Evolutionary conservation across 495 filamentous ascomycete genomes (phyloP).

Genomic region (Staphylotrichum longicolle): DNA sequence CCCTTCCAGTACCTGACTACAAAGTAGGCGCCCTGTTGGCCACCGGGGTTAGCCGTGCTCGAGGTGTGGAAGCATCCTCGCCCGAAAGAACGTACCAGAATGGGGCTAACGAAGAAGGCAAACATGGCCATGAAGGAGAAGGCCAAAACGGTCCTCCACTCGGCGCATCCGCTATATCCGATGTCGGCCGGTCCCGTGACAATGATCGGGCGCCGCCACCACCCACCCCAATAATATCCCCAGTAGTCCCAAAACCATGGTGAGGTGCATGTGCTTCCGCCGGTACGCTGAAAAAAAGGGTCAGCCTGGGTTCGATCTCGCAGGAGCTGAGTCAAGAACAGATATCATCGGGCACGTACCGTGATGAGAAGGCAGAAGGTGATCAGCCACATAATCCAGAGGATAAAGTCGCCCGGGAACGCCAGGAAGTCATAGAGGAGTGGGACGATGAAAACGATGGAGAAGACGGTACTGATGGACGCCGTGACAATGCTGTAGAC

Average conservation of each 20-base stretch:
- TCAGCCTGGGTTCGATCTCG: background rate
- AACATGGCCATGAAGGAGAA: conserved; percentile 30
- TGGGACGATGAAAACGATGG: conserved; percentile 26
- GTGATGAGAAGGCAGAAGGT: conserved; percentile 25
- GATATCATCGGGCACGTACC: conserved; percentile 19
- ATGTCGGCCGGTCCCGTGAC: background rate
- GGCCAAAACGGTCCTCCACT: conserved; percentile 24
- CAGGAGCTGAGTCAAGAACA: background rate
- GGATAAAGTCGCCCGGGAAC: conserved; percentile 25
- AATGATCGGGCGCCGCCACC: conserved; percentile 12
- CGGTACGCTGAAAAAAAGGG: conserved; percentile 18
- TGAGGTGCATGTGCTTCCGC: conserved; percentile 18
- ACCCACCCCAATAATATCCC: conserved; percentile 29
- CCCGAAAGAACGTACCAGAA: conserved; percentile 20
- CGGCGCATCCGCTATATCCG: conserved; percentile 15
- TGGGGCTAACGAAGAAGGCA: conserved; percentile 22
- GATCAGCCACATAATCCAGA: conserved; percentile 31
- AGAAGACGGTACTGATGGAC: conserved; percentile 24
- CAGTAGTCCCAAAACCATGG: conserved; percentile 30
- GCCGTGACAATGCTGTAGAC: conserved; percentile 27
- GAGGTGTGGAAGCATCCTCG: background rate
- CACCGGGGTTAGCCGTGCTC: background rate
- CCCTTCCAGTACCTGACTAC: conserved; percentile 8
- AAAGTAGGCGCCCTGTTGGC: conserved; percentile 9
- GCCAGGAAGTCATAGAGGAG: conserved; percentile 26